Evolutionary conservation across 805 yeast species (phyloP).

Genomic region (Saccharomycopsis sp.): DNA sequence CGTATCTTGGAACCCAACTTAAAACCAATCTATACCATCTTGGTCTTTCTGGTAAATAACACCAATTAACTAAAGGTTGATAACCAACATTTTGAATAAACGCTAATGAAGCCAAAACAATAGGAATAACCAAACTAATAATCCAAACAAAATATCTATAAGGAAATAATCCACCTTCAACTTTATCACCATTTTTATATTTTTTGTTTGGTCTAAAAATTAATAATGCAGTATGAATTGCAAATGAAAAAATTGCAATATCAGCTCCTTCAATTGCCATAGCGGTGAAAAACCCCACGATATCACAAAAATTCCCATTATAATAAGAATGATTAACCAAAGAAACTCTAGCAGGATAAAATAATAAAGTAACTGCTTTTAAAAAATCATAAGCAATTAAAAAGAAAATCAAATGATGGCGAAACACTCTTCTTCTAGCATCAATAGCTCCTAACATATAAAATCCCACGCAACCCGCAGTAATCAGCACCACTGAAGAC

Average conservation of each 20-base stretch:
- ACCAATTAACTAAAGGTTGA: constrained; percentile 58
- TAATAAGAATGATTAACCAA: constrained; percentile 34
- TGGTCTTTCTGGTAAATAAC: constrained; percentile 66
- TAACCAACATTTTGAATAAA: constrained; percentile 51
- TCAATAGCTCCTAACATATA: constrained; percentile 55
- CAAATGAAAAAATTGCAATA: constrained; percentile 69
- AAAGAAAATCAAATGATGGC: constrained; percentile 61
- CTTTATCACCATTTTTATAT: constrained; percentile 29
- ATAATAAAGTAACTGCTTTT: constrained; percentile 56
- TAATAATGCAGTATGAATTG: constrained; percentile 68
- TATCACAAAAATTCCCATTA: constrained; percentile 42
- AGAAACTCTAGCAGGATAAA: constrained; percentile 56
- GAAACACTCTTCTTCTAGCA: constrained; percentile 48
- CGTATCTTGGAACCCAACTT: constrained; percentile 76
- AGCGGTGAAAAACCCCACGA: constrained; percentile 75
- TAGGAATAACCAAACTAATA: constrained; percentile 48
- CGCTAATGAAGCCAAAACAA: constrained; percentile 60
- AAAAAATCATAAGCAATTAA: constrained; percentile 64
- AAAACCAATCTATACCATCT: constrained; percentile 63
- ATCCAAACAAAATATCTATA: constrained; percentile 49
- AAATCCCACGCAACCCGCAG: constrained; percentile 48
- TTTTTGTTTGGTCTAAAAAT: constrained; percentile 54
- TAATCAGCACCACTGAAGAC: constrained; percentile 38
- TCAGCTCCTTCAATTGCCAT: constrained; percentile 80
- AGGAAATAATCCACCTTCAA: constrained; percentile 68